These are phyloP conservation scores for Chalciporus sphaerocephalus DNA, from an alignment of 768 basidiomycete genomes.

Conservation along the genomic window DNA sequence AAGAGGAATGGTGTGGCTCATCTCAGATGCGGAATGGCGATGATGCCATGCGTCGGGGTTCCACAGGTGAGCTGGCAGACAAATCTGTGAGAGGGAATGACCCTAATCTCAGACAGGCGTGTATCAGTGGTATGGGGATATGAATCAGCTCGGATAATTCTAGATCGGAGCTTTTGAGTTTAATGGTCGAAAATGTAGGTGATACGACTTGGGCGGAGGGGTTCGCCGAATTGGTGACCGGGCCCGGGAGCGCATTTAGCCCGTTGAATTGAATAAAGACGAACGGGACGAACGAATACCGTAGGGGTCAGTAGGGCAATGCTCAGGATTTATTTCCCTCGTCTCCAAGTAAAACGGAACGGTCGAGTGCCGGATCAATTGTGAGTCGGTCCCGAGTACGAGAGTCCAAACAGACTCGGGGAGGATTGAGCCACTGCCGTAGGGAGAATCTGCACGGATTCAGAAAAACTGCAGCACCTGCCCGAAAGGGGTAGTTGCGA, in stretches of 20 bases:
- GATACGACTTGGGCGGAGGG: conserved; percentile 32
- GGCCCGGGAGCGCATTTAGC: conserved; percentile 7
- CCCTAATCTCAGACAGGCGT: conserved; percentile 17
- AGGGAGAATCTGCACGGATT: conserved; percentile 25
- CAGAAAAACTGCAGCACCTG: conserved; percentile 13
- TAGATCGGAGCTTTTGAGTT: conserved; percentile 20
- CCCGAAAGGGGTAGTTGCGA: conserved; percentile 15
- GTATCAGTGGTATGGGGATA: neutral
- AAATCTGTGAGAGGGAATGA: conserved; percentile 14
- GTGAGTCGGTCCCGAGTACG: conserved; percentile 17
- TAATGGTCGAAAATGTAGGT: conserved; percentile 15
- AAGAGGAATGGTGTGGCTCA: neutral
- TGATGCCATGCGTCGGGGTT: conserved; percentile 10
- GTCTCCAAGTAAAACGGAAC: neutral
- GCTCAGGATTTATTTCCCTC: neutral
- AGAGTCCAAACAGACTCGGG: neutral
- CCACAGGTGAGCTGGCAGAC: conserved; percentile 13
- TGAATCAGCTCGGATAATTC: neutral
- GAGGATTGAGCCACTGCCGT: conserved; percentile 14
- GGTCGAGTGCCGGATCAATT: conserved; percentile 11
- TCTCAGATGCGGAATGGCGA: conserved; percentile 9
- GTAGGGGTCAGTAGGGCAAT: neutral
- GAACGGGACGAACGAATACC: neutral
- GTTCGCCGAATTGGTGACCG: neutral
- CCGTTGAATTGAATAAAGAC: neutral